These are phyloP conservation scores for Nothomitra cinnamomea DNA, from an alignment of 2,329 filamentous ascomycete species.

Conservation along the genomic window DNA sequence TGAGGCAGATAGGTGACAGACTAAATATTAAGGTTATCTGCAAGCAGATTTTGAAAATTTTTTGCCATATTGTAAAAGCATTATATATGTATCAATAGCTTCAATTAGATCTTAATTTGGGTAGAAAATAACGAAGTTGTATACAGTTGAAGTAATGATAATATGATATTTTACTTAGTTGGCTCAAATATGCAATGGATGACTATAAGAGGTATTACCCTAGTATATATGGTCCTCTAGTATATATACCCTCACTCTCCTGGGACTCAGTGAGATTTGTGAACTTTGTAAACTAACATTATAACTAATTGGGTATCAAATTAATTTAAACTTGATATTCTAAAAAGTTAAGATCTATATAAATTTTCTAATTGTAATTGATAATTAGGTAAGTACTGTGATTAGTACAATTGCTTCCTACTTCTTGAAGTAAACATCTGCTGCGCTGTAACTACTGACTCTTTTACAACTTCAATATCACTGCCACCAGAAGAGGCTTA, in stretches of 20 bases:
- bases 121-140: no score
- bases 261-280: neutral
- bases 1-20: no score
- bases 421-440: neutral
- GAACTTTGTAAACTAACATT: neutral
- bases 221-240: no score
- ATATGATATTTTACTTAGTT: no score
- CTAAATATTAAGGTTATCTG: no score
- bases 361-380: neutral
- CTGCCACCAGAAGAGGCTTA: neutral
- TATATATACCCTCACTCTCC: neutral
- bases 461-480: neutral
- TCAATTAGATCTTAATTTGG: no score
- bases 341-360: neutral
- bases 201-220: no score
- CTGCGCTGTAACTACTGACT: neutral
- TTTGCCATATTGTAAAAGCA: no score
- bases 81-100: no score
- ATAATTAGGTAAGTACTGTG: neutral
- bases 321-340: slow-evolving; percentile 1
- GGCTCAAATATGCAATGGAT: no score
- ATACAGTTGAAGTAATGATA: no score
- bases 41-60: no score
- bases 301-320: neutral
- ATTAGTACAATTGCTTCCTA: neutral